Percentiles rank a stretch among this genome's conserved stretches.
phyloP scores from a whole-genome alignment of 495 filamentous ascomycete genomes.

The Acidiella bohemica region DNA sequence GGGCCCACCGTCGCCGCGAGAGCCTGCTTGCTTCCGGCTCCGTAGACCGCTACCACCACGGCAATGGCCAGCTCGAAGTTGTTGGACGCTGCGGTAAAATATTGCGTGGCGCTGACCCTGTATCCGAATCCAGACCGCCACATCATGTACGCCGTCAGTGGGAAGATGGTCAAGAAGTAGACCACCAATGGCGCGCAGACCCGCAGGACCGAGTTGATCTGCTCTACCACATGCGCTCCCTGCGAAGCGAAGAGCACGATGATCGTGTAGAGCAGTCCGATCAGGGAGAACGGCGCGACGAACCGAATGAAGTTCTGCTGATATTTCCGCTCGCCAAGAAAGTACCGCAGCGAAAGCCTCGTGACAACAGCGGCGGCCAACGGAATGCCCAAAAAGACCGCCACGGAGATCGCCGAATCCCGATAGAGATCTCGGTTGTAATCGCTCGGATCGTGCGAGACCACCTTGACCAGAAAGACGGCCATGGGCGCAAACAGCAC shows the following conservation, averaged over 20 bases:
- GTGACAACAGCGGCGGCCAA: slow-evolving; percentile 28
- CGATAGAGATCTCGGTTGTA: slow-evolving; percentile 16
- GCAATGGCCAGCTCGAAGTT: slow-evolving; percentile 94
- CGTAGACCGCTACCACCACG: slow-evolving; percentile 75
- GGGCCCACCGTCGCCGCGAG: slow-evolving; percentile 84
- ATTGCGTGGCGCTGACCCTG: slow-evolving; percentile 59
- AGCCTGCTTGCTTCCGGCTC: slow-evolving; percentile 67
- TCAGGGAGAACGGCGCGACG: slow-evolving; percentile 26
- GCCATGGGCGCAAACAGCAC: slow-evolving; percentile 31
- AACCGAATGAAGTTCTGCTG: slow-evolving; percentile 26
- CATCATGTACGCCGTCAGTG: slow-evolving; percentile 22
- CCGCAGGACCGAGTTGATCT: slow-evolving; percentile 29
- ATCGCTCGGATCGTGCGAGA: slow-evolving; percentile 21
- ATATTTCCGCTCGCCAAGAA: slow-evolving; percentile 24
- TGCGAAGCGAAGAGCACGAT: slow-evolving; percentile 29
- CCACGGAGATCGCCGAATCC: slow-evolving; percentile 27
- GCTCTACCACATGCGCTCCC: slow-evolving; percentile 26
- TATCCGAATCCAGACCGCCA: slow-evolving; percentile 56
- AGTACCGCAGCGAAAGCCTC: slow-evolving; percentile 17
- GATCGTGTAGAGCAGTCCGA: slow-evolving; percentile 31
- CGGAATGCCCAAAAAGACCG: slow-evolving; percentile 30
- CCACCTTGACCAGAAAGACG: slow-evolving; percentile 26
- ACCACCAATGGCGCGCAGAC: slow-evolving; percentile 30
- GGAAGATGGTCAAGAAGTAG: slow-evolving; percentile 30
- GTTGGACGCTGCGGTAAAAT: slow-evolving; percentile 89